Conservation (phyloP, 768 basidiomycete species). For the Russula sp. region DNA sequence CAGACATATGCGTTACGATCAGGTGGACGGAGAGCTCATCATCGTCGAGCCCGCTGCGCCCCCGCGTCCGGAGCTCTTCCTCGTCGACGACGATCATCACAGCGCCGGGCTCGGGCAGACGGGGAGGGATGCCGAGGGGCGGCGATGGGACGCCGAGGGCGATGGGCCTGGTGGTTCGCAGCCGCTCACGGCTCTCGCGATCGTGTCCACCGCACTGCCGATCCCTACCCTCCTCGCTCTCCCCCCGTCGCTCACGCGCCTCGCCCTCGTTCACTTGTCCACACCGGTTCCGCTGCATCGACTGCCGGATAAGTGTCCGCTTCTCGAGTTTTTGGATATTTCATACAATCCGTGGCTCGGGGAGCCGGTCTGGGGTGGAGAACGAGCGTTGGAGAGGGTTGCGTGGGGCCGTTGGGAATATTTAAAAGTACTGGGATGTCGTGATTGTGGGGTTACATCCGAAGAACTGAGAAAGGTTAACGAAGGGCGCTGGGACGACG, state of each 20-base stretch:
- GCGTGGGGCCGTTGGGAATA: slow-evolving; percentile 54
- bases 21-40: slow-evolving; percentile 55
- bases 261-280: slow-evolving; percentile 52
- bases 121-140: neutral
- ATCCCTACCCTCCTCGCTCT: slow-evolving; percentile 43
- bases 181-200: slow-evolving; percentile 32
- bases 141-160: slow-evolving; percentile 12
- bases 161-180: neutral
- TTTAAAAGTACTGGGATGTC: slow-evolving; percentile 50
- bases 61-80: slow-evolving; percentile 41
- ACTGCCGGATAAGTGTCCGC: slow-evolving; percentile 53
- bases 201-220: slow-evolving; percentile 45
- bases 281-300: slow-evolving; percentile 47
- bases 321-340: slow-evolving; percentile 58
- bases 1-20: slow-evolving; percentile 31
- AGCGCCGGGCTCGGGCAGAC: neutral
- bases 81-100: neutral
- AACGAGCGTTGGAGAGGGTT: slow-evolving; percentile 41
- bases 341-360: slow-evolving; percentile 56
- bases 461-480: slow-evolving; percentile 46
- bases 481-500: slow-evolving; percentile 58
- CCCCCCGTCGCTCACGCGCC: slow-evolving; percentile 58
- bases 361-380: slow-evolving; percentile 28
- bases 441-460: slow-evolving; percentile 44
- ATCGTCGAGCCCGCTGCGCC: slow-evolving; percentile 51